These are phyloP conservation scores for Penicillium thymicola DNA, from an alignment of 2,329 filamentous ascomycete species.

Conservation along the genomic window DNA sequence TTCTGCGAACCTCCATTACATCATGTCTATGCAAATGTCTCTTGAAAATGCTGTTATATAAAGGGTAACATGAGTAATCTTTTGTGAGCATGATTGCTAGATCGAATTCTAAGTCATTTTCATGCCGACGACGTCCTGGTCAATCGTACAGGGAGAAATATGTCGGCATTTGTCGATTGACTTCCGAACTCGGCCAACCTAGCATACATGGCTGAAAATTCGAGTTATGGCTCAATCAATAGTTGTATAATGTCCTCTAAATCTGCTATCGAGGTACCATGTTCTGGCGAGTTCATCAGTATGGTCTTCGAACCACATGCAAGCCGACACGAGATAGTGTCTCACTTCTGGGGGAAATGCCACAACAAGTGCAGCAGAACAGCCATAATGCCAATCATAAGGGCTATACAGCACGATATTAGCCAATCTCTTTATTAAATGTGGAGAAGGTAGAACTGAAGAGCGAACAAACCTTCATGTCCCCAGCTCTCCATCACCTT, in stretches of 20 bases:
- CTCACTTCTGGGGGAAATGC: not conserved
- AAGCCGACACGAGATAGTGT: not conserved
- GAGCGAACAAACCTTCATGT: slow-evolving; percentile 29
- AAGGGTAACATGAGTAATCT: not conserved
- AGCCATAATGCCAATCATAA: not conserved
- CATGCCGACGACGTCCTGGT: accelerated
- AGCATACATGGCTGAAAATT: too few species aligned
- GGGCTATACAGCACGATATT: not conserved
- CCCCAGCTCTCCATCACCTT: slow-evolving; percentile 11
- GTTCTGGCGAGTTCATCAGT: not conserved
- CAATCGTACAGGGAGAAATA: not conserved
- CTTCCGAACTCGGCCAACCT: not conserved
- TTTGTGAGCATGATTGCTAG: not conserved
- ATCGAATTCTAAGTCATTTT: not conserved
- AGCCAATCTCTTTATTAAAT: not conserved
- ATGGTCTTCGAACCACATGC: not conserved
- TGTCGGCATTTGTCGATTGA: not conserved
- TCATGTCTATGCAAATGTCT: not conserved
- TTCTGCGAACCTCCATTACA: not conserved
- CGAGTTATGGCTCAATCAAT: not conserved
- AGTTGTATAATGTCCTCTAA: not conserved
- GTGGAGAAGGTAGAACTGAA: not conserved
- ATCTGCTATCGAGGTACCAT: not conserved
- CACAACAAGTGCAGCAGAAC: slow-evolving; percentile 1
- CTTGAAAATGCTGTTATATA: not conserved